Base-by-base conservation (phyloP, 2,329 filamentous ascomycete genomes). In the Zasmidium cellare region DNA sequence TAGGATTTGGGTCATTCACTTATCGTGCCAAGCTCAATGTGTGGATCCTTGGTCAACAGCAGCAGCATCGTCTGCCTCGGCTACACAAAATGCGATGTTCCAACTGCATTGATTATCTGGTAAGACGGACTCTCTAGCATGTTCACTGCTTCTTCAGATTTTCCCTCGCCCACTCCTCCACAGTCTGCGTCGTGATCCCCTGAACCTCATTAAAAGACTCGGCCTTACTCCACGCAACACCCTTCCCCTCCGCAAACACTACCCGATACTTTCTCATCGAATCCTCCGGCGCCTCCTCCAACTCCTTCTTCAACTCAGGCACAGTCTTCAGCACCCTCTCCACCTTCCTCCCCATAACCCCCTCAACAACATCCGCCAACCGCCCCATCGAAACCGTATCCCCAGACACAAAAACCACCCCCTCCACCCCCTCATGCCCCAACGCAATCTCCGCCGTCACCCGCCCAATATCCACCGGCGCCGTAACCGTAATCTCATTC, bases 381-480 rank as follows among this genome's bases (percentile, higher is more conserved):
- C 76, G 62, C 1, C 59, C 69, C 72, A 88, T 89, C 14, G 76
- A 81, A 2, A 88, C 65, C 0, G 86, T 88, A 59, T 89, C 84
- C 0, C 87, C 86, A 0, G 82, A 84, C 2, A 81, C 77, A 68
- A 80, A 87, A 0, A 88, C 75, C 1, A 86, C 77, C n/a, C 76
- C 69, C 12, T 75, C 51, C 20, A 68, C 65, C 53, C 75, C 52
- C 55, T 70, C 57, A 51, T 71, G 66, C 2, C 75, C 74, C 5
- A 80, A 77, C 1, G 86, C 74, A 46, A 87, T 67, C 54, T 85
- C 82, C 0, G 84, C 85, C 9, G 83, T 81, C 50, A 86, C 75
- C 14, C 70, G 74, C 0, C 86, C 88, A 60, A 91, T 90, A 70
- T 90, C 88, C 49, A 72, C 67, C 1, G 85, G 81, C 35, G 81